These are phyloP conservation scores for Paspalum vaginatum DNA, from an alignment of 176 grass and related monocot genomes.

Conservation along the genomic window DNA sequence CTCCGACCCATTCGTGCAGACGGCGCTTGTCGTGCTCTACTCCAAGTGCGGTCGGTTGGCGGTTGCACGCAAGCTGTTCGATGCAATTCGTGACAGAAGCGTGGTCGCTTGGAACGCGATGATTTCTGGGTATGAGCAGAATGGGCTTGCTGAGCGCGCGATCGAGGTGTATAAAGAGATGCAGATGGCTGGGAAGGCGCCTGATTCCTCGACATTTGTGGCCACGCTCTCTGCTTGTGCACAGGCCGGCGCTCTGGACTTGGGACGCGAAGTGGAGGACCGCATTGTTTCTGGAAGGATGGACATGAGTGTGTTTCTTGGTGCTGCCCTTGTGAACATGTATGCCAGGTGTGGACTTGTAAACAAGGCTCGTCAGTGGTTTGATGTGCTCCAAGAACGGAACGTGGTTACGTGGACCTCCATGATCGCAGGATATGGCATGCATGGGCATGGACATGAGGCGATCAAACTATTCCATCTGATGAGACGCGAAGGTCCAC, in stretches of 20 bases:
- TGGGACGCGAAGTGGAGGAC: constrained; percentile 63
- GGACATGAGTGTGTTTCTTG: constrained; percentile 60
- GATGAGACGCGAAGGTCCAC: too few relatives aligned
- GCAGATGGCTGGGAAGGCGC: constrained; percentile 50
- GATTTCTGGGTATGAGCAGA: constrained; percentile 75
- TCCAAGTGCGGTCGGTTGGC: too few relatives aligned
- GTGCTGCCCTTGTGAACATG: constrained; percentile 46
- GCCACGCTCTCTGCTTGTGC: constrained; percentile 74
- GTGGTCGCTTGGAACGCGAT: constrained; percentile 81
- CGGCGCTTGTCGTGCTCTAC: too few relatives aligned
- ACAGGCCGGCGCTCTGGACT: constrained; percentile 59
- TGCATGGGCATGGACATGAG: too few relatives aligned
- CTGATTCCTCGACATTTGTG: not conserved
- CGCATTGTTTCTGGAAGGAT: constrained; percentile 52
- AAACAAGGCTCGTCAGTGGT: too few relatives aligned
- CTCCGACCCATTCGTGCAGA: too few relatives aligned
- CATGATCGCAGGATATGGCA: too few relatives aligned
- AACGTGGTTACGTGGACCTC: too few relatives aligned
- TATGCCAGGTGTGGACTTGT: too few relatives aligned
- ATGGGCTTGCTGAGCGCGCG: constrained; percentile 54
- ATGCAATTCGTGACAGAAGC: constrained; percentile 28
- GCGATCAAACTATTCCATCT: too few relatives aligned
- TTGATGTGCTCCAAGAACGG: too few relatives aligned
- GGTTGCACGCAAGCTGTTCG: too few relatives aligned
- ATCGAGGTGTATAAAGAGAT: constrained; percentile 63